phyloP scores from a whole-genome alignment of 192 early-diverging fungal species.

The Backusella westeae region DNA sequence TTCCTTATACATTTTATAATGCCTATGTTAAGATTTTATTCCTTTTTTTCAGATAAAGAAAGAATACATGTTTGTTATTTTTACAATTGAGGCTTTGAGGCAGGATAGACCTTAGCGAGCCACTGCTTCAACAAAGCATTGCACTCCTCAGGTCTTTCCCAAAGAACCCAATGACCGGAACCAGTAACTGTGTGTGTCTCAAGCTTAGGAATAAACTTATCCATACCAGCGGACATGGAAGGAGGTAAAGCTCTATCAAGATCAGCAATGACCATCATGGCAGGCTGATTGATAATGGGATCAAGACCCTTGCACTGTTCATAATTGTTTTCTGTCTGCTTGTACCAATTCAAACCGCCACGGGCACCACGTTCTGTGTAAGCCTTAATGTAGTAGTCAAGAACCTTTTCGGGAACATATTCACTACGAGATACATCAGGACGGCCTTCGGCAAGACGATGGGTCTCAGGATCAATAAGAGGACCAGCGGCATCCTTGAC shows the following conservation, averaged over 20 bases:
- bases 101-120: slow-evolving; percentile 15
- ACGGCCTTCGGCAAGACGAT: slow-evolving; percentile 19
- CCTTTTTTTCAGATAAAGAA: not conserved
- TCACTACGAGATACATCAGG: slow-evolving; percentile 6
- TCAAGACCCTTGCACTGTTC: slow-evolving; percentile 29
- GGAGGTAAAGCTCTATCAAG: slow-evolving; percentile 32
- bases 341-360: slow-evolving; percentile 60
- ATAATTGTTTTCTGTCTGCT: slow-evolving; percentile 29
- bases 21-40: not conserved
- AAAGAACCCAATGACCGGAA: slow-evolving; percentile 39
- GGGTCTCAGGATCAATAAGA: slow-evolving; percentile 17
- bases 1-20: not conserved
- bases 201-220: slow-evolving; percentile 24
- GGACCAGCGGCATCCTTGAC: slow-evolving; percentile 9
- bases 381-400: slow-evolving; percentile 52
- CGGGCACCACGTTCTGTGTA: slow-evolving; percentile 44
- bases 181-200: slow-evolving; percentile 23
- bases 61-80: not conserved
- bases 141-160: slow-evolving; percentile 29
- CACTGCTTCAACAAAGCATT: slow-evolving; percentile 29
- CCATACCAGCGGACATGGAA: slow-evolving; percentile 33
- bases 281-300: slow-evolving; percentile 20
- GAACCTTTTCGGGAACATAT: slow-evolving; percentile 34
- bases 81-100: slow-evolving; percentile 13
- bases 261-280: slow-evolving; percentile 36